phyloP scores from a whole-genome alignment of 495 filamentous ascomycete genomes.

The Clavariopsis aquatica region DNA sequence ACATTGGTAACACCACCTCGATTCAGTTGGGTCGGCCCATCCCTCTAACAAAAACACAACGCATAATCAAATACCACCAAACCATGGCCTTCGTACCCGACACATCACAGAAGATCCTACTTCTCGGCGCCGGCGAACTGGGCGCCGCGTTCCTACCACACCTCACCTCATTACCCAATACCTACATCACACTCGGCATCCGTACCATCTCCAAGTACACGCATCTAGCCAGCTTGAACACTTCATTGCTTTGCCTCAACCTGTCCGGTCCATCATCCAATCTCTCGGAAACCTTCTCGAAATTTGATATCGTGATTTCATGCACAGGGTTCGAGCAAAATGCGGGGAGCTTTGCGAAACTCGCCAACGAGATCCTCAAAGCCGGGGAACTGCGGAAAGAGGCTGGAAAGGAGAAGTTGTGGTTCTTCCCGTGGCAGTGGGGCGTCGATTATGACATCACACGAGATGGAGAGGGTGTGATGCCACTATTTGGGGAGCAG shows the following conservation, averaged over 20 bases:
- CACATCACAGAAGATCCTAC: slow-evolving; percentile 48
- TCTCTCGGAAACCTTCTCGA: slow-evolving; percentile 50
- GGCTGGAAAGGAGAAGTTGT: slow-evolving; percentile 7
- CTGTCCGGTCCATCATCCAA: slow-evolving; percentile 45
- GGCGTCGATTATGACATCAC: slow-evolving; percentile 65
- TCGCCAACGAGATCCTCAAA: slow-evolving; percentile 53
- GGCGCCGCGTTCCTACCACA: slow-evolving; percentile 55
- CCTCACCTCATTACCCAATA: slow-evolving; percentile 47
- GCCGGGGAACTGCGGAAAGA: slow-evolving; percentile 42
- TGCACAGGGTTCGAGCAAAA: slow-evolving; percentile 57
- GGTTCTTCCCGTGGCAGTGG: slow-evolving; percentile 67
- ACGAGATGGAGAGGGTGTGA: slow-evolving; percentile 55
- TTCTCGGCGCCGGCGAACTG: slow-evolving; percentile 64
- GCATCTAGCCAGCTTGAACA: slow-evolving; percentile 44
- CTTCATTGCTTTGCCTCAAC: slow-evolving; percentile 52
- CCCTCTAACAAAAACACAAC: neutral
- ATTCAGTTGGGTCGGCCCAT: too few species aligned
- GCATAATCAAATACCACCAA: neutral
- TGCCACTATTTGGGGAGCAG: slow-evolving; percentile 63
- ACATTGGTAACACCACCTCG: neutral
- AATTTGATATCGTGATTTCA: slow-evolving; percentile 56
- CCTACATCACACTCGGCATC: slow-evolving; percentile 53
- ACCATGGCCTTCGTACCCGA: neutral
- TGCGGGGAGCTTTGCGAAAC: slow-evolving; percentile 53
- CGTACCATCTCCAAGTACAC: slow-evolving; percentile 49